Evolutionary conservation across 2,329 filamentous ascomycete genomes (phyloP), one percentile per base, ranked within the genome.

Genomic region (Aspergillus udagawae): DNA sequence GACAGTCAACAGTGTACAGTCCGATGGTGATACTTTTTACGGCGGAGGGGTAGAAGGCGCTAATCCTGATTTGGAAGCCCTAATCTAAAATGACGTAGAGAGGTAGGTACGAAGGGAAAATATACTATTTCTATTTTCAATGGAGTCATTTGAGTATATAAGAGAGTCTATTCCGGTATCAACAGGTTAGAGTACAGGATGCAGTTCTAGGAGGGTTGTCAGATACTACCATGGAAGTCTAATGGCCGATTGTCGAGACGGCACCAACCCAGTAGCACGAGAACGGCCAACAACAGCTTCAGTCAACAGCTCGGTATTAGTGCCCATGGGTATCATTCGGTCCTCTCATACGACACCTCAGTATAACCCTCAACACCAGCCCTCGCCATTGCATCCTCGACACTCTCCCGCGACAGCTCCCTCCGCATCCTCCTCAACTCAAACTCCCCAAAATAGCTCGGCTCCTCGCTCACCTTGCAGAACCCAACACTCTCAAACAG

Each of bases 361-460:
- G 38, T 57, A 69, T 77, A 80, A 0, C 61, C 72, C 12, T 61
- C 59, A 41, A 79, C 61, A 8, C 66, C 71, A 64, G 64, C 74
- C 56, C 25, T 64, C 45, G 60, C 57, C 57, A 77, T 60, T 54
- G 68, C 57, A 49, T 54, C 60, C 48, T 65, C 60, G 41, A 74
- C 63, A 44, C 59, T 64, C 32, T 61, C 65, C 8, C 65, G 42
- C 20, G 60, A 58, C 55, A 78, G 59, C 28, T 71, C 68, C 2
- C 14, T 38, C 32, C 32, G 32, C 49, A 56, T 62, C 55, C 72
- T 72, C 54, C 81, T 70, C 64, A 89, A 66, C 72, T 90, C 87
- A 59, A 86, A 75, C 71, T 90, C 87, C 0, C 85, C 85, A 77
- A 90, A 90, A 71, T 84, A 88, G 71, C 86, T 89, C 27, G 82